These are phyloP conservation scores for Aspergillus fijiensis DNA, from an alignment of 2,329 filamentous ascomycete genomes.

Conservation along the genomic window DNA sequence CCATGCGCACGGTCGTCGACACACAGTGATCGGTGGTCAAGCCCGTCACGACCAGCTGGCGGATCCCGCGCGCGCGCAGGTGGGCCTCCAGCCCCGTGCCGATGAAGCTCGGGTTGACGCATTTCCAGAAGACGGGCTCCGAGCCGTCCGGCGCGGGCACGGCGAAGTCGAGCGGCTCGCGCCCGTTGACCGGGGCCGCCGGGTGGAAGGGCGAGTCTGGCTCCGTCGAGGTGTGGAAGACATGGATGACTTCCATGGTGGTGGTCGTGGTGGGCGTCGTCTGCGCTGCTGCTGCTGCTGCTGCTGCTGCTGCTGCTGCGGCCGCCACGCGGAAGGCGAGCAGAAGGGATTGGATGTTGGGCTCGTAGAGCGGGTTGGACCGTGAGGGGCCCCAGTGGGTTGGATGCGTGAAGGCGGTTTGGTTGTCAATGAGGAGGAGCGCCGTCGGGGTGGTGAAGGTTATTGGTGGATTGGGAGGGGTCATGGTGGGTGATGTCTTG, in stretches of 20 bases:
- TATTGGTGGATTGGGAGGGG: not conserved
- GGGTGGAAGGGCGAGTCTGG: slow-evolving; percentile 41
- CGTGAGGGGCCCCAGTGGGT: slow-evolving; percentile 43
- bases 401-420: slow-evolving; percentile 43
- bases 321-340: slow-evolving; percentile 33
- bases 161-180: slow-evolving; percentile 33
- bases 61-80: slow-evolving; percentile 34
- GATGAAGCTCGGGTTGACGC: slow-evolving; percentile 50
- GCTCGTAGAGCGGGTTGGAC: slow-evolving; percentile 48
- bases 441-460: slow-evolving; percentile 34
- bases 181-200: slow-evolving; percentile 25
- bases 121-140: slow-evolving; percentile 46
- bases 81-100: slow-evolving; percentile 44
- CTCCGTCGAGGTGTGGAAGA: slow-evolving; percentile 46
- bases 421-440: slow-evolving; percentile 51
- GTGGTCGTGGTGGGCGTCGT: slow-evolving; percentile 2
- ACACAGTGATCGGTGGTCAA: slow-evolving; percentile 54
- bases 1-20: slow-evolving; percentile 51
- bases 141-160: slow-evolving; percentile 28
- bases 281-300: not conserved
- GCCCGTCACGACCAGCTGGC: slow-evolving; percentile 45
- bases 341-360: slow-evolving; percentile 44
- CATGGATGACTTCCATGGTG: slow-evolving; percentile 43
- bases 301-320: too few species aligned
- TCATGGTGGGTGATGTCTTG: not conserved